Evolutionary conservation across 2,329 filamentous ascomycete species (phyloP).

Genomic region (Zymoseptoria pseudotritici): DNA sequence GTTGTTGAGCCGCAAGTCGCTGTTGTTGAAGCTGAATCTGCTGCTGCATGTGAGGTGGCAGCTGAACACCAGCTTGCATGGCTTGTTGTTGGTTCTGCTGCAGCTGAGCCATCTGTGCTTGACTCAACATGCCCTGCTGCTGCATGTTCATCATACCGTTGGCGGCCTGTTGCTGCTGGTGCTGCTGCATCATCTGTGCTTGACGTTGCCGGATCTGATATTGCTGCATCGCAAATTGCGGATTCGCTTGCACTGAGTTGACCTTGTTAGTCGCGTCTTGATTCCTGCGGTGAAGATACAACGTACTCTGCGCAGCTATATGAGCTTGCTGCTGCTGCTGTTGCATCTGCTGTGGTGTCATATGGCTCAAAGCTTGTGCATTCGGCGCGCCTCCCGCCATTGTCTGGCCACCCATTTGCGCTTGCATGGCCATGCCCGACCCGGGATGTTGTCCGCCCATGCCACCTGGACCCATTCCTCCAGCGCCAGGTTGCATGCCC

Average conservation of each 20-base stretch:
- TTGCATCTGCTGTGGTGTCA: conserved; percentile 56
- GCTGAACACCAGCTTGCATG: conserved; percentile 21
- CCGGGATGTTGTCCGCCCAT: conserved; percentile 28
- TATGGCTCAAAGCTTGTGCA: conserved; percentile 63
- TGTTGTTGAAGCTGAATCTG: conserved; percentile 34
- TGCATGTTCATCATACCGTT: conserved; percentile 18
- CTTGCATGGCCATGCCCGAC: conserved; percentile 28
- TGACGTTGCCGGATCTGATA: conserved; percentile 42
- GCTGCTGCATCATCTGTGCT: conserved; percentile 35
- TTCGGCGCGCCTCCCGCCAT: conserved; percentile 48
- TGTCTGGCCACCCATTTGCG: conserved; percentile 29
- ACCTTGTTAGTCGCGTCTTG: neutral
- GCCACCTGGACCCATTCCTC: conserved; percentile 41
- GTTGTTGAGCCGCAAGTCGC: conserved; percentile 23
- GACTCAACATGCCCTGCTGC: conserved; percentile 17
- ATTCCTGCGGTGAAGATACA: neutral
- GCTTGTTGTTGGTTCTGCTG: conserved; percentile 35
- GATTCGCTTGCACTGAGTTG: conserved; percentile 31
- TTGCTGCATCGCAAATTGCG: conserved; percentile 24
- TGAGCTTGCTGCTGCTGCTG: conserved; percentile 30
- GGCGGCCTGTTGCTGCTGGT: conserved; percentile 30
- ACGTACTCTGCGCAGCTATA: conserved; percentile 30
- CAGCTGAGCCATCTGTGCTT: conserved; percentile 30
- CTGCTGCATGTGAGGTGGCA: conserved; percentile 29
- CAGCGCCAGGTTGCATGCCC: conserved; percentile 65